Conservation (phyloP, 192 early-diverging fungal genomes). For the Bifiguratus adelaidae region DNA sequence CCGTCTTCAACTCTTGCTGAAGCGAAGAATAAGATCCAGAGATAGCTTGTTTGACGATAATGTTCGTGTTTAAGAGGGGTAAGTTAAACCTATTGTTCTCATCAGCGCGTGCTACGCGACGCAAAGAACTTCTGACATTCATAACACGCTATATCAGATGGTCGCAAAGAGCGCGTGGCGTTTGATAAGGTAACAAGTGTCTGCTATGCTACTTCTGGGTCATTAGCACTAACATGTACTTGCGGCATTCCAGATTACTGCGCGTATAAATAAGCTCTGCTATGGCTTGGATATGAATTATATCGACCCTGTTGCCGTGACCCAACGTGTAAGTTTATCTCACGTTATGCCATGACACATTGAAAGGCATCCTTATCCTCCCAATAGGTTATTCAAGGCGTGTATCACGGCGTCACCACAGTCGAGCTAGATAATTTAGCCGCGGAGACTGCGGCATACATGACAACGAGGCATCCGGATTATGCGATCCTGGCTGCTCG, state of each 20-base stretch:
- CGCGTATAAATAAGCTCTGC: slow-evolving; percentile 92
- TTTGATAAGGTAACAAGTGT: slow-evolving; percentile 77
- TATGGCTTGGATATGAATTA: slow-evolving; percentile 92
- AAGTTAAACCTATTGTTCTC: too few relatives aligned
- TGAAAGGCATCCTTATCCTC: not conserved
- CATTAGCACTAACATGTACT: not conserved
- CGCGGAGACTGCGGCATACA: slow-evolving; percentile 81
- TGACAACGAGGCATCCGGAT: slow-evolving; percentile 94
- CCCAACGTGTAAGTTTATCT: slow-evolving; percentile 90
- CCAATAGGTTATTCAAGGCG: slow-evolving; percentile 65
- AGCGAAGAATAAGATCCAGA: too few relatives aligned
- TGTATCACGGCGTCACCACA: slow-evolving; percentile 82
- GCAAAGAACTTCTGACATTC: too few relatives aligned
- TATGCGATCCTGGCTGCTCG: slow-evolving; percentile 96
- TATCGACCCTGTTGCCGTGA: slow-evolving; percentile 88
- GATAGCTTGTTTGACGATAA: too few relatives aligned
- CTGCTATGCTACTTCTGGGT: not conserved
- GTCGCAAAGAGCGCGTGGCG: slow-evolving; percentile 83
- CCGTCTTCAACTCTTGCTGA: too few relatives aligned
- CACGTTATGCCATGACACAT: too few relatives aligned
- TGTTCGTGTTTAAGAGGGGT: too few relatives aligned
- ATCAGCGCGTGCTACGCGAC: too few relatives aligned
- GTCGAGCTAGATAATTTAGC: slow-evolving; percentile 84
- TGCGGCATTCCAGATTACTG: slow-evolving; percentile 46
- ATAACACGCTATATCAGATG: slow-evolving; percentile 56